Conservation (phyloP, 202 grass and related monocot species). For the Saccharum hybrid region DNA sequence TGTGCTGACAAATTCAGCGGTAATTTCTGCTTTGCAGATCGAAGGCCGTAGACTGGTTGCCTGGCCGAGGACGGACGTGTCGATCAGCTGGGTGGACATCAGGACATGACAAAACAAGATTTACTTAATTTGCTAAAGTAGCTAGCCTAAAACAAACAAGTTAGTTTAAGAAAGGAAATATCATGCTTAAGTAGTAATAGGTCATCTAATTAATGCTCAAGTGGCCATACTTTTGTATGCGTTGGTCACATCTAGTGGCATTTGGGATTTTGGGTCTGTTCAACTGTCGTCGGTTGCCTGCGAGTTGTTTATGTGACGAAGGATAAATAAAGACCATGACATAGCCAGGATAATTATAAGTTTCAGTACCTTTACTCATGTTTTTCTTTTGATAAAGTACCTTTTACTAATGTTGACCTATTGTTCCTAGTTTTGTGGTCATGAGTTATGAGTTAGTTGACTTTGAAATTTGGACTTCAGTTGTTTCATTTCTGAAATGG, state of each 20-base stretch:
- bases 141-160: too few relatives aligned
- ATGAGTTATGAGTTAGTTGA: background rate
- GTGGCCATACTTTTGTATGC: background rate
- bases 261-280: background rate
- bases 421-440: background rate
- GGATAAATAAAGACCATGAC: background rate
- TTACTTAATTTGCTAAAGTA: slow-evolving; percentile 5
- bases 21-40: slow-evolving; percentile 26
- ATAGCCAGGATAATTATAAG: background rate
- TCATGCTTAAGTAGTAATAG: background rate
- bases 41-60: background rate
- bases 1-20: background rate
- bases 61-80: background rate
- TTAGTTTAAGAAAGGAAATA: background rate
- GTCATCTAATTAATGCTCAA: background rate
- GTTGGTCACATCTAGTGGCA: slow-evolving; percentile 18
- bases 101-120: slow-evolving; percentile 1
- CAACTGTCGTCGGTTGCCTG: background rate
- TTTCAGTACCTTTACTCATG: background rate
- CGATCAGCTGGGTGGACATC: background rate
- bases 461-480: background rate
- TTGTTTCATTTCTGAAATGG: background rate
- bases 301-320: background rate
- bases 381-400: too few relatives aligned
- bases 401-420: too few relatives aligned